Evolutionary conservation across 371 early-diverging fungal genomes (phyloP).

Genomic region (Rhizopus arrhizus): DNA sequence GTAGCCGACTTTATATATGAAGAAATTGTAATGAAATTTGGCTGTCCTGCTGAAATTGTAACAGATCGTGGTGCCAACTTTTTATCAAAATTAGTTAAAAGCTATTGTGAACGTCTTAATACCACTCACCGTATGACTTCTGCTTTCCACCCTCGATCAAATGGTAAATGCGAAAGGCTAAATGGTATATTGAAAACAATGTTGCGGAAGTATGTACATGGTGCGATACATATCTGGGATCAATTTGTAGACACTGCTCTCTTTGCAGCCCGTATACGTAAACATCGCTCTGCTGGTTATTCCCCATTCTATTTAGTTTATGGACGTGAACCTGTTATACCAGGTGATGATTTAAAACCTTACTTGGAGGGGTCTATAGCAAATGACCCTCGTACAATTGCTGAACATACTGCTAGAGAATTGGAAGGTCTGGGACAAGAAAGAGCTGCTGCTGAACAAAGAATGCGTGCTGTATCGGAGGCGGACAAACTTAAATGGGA

Average conservation of each 20-base stretch:
- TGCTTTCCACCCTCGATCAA: conserved; percentile 29
- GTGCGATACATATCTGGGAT: too few species aligned
- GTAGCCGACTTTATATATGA: conserved; percentile 37
- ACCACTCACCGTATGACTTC: conserved; percentile 11
- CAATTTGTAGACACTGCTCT: too few species aligned
- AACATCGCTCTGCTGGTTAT: conserved; percentile 13
- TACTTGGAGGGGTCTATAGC: not conserved
- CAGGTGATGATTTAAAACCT: conserved; percentile 15
- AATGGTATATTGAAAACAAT: too few species aligned
- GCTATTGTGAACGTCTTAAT: not conserved
- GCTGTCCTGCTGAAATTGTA: conserved; percentile 28
- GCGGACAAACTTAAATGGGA: conserved; percentile 16
- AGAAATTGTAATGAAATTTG: conserved; percentile 37
- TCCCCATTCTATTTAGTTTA: conserved; percentile 26
- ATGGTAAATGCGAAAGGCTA: too few species aligned
- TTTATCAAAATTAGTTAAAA: not conserved
- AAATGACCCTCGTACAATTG: conserved; percentile 6
- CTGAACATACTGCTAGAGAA: conserved; percentile 7
- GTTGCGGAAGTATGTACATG: too few species aligned
- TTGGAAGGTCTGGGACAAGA: conserved; percentile 8
- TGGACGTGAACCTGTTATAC: conserved; percentile 22
- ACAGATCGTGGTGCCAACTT: conserved; percentile 34
- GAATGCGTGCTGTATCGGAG: not conserved
- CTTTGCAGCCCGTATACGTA: conserved; percentile 14
- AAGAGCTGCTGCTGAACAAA: conserved; percentile 6